Evolutionary conservation across 148 eudicot genomes (phyloP).

Genomic region (Nyssa sinensis): DNA sequence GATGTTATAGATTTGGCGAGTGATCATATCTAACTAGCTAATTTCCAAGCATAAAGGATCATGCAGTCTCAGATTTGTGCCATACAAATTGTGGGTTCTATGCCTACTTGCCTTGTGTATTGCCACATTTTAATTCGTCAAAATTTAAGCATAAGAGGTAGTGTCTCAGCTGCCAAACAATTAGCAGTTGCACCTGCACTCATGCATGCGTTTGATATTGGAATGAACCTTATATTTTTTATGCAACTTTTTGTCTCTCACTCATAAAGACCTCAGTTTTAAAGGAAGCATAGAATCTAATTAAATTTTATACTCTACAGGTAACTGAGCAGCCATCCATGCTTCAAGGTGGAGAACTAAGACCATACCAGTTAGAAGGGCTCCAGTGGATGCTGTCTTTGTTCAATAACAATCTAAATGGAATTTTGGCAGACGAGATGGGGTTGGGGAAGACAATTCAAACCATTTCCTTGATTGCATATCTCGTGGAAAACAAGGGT

Average conservation of each 20-base stretch:
- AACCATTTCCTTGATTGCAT: conserved; percentile 87
- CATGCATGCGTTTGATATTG: background rate
- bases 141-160: background rate
- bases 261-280: background rate
- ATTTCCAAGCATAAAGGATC: background rate
- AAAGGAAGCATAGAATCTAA: background rate
- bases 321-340: conserved; percentile 94
- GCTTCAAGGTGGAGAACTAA: conserved; percentile 99
- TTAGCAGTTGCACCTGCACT: background rate
- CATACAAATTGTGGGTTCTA: background rate
- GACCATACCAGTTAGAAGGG: conserved; percentile 95
- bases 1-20: background rate
- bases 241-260: conserved; percentile 1
- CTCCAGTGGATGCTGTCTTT: conserved; percentile 99
- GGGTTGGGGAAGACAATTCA: conserved; percentile 98
- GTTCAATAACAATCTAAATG: conserved; percentile 93
- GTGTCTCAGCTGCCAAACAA: background rate
- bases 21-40: background rate
- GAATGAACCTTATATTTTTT: conserved; percentile 4
- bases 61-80: background rate
- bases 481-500: conserved; percentile 84
- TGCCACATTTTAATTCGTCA: background rate
- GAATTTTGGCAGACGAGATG: conserved; percentile 99
- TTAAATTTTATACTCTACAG: conserved; percentile 33
- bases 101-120: background rate